phyloP scores from a whole-genome alignment of 352 stramenopile genomes.

The Phytophthora uliginosa region DNA sequence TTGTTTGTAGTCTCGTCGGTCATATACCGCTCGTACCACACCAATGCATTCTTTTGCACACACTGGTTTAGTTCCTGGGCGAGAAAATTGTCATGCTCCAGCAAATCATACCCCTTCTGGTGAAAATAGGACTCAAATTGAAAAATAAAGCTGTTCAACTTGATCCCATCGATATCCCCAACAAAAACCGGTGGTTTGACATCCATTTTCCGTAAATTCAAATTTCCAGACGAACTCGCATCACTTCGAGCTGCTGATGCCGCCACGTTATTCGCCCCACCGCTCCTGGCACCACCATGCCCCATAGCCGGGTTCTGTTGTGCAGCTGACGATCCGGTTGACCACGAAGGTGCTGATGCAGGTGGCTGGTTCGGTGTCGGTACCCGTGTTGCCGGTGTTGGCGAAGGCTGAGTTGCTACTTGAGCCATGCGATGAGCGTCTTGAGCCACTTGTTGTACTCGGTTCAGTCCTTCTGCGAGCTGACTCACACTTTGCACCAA shows the following conservation, averaged over 20 bases:
- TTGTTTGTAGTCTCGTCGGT: too few relatives aligned
- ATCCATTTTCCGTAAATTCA: not conserved
- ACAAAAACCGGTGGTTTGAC: not conserved
- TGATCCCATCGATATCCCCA: conserved; percentile 1
- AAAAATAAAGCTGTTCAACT: conserved; percentile 1
- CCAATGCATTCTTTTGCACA: conserved; percentile 7
- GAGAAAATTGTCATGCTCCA: not conserved
- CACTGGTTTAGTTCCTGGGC: not conserved
- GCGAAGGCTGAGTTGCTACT: not conserved
- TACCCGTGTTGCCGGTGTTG: too few relatives aligned
- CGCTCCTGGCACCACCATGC: too few relatives aligned
- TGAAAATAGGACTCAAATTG: conserved; percentile 5
- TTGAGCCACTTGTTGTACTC: not conserved
- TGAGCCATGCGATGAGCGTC: not conserved
- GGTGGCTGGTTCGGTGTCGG: too few relatives aligned
- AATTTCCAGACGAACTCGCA: too few relatives aligned
- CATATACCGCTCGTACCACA: conserved; percentile 1
- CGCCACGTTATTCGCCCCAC: too few relatives aligned
- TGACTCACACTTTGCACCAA: not conserved
- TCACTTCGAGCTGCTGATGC: too few relatives aligned
- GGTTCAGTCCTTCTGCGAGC: not conserved
- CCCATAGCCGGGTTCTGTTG: too few relatives aligned
- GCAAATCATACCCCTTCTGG: not conserved
- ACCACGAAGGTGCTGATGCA: too few relatives aligned
- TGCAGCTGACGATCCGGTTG: too few relatives aligned